Percentiles rank a stretch among this genome's conserved stretches.
Evolutionary conservation across 2,329 filamentous ascomycete species (phyloP).

Genomic region (Tolypocladium paradoxum): DNA sequence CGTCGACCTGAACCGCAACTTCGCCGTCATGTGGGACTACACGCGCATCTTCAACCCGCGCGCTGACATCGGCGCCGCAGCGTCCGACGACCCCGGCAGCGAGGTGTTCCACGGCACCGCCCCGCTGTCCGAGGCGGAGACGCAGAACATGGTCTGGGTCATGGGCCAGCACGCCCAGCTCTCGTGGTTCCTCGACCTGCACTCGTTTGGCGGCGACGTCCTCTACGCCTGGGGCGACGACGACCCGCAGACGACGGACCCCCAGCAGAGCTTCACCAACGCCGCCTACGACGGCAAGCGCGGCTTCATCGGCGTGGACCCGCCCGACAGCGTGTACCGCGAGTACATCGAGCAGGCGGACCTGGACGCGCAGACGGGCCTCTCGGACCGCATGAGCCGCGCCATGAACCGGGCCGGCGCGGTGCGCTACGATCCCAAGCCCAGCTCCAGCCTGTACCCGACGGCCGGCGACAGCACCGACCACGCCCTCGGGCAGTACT

Average conservation of each 20-base stretch:
- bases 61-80: slow-evolving; percentile 25
- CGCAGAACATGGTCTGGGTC: slow-evolving; percentile 40
- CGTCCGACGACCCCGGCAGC: slow-evolving; percentile 26
- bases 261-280: slow-evolving; percentile 42
- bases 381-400: slow-evolving; percentile 21
- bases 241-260: slow-evolving; percentile 33
- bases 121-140: slow-evolving; percentile 45
- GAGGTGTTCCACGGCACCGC: slow-evolving; percentile 39
- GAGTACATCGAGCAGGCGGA: slow-evolving; percentile 33
- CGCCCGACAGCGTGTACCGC: slow-evolving; percentile 24
- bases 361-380: slow-evolving; percentile 17
- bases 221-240: slow-evolving; percentile 50
- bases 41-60: slow-evolving; percentile 27
- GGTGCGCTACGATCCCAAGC: slow-evolving; percentile 25
- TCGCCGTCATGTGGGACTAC: slow-evolving; percentile 47
- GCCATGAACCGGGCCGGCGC: slow-evolving; percentile 29
- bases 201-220: slow-evolving; percentile 40
- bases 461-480: slow-evolving; percentile 35
- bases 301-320: slow-evolving; percentile 30
- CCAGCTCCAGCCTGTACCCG: slow-evolving; percentile 31
- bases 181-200: slow-evolving; percentile 48
- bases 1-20: slow-evolving; percentile 46
- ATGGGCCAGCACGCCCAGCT: slow-evolving; percentile 37
- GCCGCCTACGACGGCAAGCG: slow-evolving; percentile 37
- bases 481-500: slow-evolving; percentile 34